Evolutionary conservation across 331 rosid species (phyloP).

Genomic region (Malus hybrid): DNA sequence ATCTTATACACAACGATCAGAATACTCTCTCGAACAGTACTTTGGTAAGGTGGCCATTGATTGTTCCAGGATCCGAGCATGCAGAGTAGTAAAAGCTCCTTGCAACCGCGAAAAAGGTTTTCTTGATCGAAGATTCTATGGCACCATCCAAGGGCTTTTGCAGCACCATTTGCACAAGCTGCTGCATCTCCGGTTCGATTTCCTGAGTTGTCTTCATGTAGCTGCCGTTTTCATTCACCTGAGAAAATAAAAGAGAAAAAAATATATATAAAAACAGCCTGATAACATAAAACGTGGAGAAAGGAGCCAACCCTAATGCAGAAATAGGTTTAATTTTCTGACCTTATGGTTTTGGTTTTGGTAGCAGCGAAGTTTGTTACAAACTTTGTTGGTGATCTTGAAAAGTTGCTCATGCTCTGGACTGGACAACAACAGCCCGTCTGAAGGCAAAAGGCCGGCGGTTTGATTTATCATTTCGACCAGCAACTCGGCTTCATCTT

Average conservation of each 20-base stretch:
- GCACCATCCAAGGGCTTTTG: constrained; percentile 27
- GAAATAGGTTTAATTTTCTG: constrained; percentile 5
- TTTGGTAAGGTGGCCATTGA: constrained; percentile 56
- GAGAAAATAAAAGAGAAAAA: neutral
- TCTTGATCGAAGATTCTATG: constrained; percentile 49
- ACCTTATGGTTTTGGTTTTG: constrained; percentile 56
- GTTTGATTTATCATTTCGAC: constrained; percentile 57
- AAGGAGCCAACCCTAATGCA: too few relatives aligned
- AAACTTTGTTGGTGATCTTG: constrained; percentile 48
- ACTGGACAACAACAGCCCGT: constrained; percentile 38
- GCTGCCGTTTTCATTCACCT: constrained; percentile 32
- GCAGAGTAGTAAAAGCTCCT: constrained; percentile 65
- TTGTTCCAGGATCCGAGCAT: constrained; percentile 47
- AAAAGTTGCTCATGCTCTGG: constrained; percentile 38
- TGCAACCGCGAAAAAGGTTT: constrained; percentile 56
- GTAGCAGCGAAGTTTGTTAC: constrained; percentile 34
- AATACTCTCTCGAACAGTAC: constrained; percentile 67
- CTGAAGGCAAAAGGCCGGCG: constrained; percentile 34
- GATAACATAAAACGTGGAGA: too few relatives aligned
- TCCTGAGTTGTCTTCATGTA: constrained; percentile 16
- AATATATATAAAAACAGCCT: neutral
- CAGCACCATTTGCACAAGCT: constrained; percentile 54
- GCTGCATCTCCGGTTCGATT: constrained; percentile 66
- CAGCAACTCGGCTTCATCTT: constrained; percentile 60
- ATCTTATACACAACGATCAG: constrained; percentile 14